These are phyloP conservation scores for Trypanosoma conorhini DNA, from an alignment of 208 protist species.

Conservation along the genomic window DNA sequence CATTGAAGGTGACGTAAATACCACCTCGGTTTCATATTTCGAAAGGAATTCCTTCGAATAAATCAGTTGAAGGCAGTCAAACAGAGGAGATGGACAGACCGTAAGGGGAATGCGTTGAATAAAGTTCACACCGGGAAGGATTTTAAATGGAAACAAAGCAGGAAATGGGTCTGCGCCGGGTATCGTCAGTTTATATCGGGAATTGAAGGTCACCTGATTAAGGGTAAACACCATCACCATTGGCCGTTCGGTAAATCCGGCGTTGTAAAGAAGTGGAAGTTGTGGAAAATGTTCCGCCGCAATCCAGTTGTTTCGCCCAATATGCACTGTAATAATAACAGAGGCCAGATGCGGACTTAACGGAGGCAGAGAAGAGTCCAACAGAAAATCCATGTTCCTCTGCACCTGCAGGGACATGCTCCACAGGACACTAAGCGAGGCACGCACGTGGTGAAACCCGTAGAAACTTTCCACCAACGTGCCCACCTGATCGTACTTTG, in stretches of 20 bases:
- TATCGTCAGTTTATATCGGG: constrained; percentile 47
- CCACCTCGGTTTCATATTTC: constrained; percentile 41
- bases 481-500: constrained; percentile 48
- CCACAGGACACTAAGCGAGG: constrained; percentile 68
- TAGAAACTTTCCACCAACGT: constrained; percentile 49
- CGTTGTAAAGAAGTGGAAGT: constrained; percentile 57
- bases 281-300: constrained; percentile 52
- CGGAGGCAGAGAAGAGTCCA: constrained; percentile 27
- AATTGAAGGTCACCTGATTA: constrained; percentile 73
- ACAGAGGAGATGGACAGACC: constrained; percentile 53
- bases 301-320: constrained; percentile 48
- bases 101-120: constrained; percentile 47
- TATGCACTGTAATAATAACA: constrained; percentile 54
- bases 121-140: constrained; percentile 80
- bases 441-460: constrained; percentile 44
- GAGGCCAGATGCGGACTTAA: constrained; percentile 77
- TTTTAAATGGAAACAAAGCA: constrained; percentile 44
- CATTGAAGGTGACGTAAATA: constrained; percentile 38
- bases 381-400: constrained; percentile 41
- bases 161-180: constrained; percentile 42
- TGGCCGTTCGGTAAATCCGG: constrained; percentile 36
- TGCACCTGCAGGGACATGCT: constrained; percentile 73
- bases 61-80: constrained; percentile 49
- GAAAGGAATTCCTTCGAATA: constrained; percentile 44
- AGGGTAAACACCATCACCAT: constrained; percentile 62